A percentile compares a stretch with the other conserved stretches of the same genome.
Conservation (phyloP, 2,329 filamentous ascomycete species). For the Exophiala phaeomuriformis region DNA sequence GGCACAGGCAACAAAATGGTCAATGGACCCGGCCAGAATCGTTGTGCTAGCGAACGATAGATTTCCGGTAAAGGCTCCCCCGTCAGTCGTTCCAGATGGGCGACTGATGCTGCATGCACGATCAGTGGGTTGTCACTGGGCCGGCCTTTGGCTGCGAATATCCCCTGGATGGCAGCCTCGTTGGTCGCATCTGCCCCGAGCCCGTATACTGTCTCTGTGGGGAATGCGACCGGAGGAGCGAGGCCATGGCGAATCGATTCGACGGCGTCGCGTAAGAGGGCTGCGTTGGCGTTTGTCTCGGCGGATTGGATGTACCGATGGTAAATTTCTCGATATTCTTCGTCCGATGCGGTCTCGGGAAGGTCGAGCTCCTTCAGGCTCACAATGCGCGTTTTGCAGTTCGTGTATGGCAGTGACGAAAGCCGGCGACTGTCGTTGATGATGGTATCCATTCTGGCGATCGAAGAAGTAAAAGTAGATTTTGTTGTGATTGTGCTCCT, state of each 20-base stretch:
- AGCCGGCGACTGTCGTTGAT: constrained; percentile 3
- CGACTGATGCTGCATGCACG: constrained; percentile 57
- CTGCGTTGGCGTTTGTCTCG: constrained; percentile 7
- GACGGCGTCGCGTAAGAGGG: constrained; percentile 20
- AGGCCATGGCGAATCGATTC: constrained; percentile 23
- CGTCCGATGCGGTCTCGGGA: constrained; percentile 20
- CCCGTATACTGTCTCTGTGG: constrained; percentile 95
- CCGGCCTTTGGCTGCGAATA: constrained; percentile 82
- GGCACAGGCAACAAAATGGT: constrained; percentile 83
- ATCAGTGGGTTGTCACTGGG: constrained; percentile 95
- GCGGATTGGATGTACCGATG: constrained; percentile 4
- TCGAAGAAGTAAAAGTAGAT: not conserved
- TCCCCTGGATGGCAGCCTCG: constrained; percentile 75
- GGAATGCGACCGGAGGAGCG: constrained; percentile 71
- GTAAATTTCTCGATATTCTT: constrained; percentile 22
- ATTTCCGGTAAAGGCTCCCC: constrained; percentile 55
- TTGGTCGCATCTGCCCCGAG: constrained; percentile 92
- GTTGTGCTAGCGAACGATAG: constrained; percentile 68
- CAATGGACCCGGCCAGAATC: constrained; percentile 90
- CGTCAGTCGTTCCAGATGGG: constrained; percentile 24
- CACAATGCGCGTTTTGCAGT: constrained; percentile 24
- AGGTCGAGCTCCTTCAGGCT: constrained; percentile 17
- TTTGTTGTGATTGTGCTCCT: not conserved
- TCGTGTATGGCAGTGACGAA: constrained; percentile 18
- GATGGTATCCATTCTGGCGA: constrained; percentile 13